phyloP scores from a whole-genome alignment of 129 eudicot genomes.

The Flaveria bidentis region DNA sequence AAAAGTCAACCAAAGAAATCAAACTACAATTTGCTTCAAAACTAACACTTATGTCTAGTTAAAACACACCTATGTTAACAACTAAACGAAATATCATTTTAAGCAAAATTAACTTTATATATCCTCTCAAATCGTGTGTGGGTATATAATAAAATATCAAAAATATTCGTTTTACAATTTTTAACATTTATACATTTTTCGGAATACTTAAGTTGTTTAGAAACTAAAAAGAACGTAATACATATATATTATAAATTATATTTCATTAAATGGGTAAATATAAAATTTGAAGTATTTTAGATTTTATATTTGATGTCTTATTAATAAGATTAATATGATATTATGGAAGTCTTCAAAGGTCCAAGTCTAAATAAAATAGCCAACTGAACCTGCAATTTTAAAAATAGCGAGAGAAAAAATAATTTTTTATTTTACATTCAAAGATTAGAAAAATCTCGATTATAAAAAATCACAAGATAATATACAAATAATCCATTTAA shows the following conservation, averaged over 20 bases:
- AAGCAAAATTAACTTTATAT: background rate
- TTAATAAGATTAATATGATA: background rate
- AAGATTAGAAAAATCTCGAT: too few species aligned
- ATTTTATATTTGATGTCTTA: too few species aligned
- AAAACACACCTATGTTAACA: background rate
- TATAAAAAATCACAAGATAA: background rate
- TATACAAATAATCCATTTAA: background rate
- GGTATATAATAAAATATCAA: background rate
- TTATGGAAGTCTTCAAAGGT: background rate
- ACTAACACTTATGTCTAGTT: background rate
- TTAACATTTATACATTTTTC: background rate
- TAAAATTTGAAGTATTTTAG: background rate
- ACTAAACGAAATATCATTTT: background rate
- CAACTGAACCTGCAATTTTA: background rate
- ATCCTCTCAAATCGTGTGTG: background rate
- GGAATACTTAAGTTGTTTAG: too few species aligned
- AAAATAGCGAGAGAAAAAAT: background rate
- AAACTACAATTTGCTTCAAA: conserved; percentile 6
- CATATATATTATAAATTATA: background rate
- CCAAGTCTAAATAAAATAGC: background rate
- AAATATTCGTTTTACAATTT: too few species aligned
- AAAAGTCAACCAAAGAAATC: conserved; percentile 5
- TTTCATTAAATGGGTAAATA: too few species aligned
- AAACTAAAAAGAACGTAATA: background rate
- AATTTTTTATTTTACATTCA: background rate